Evolutionary conservation across 2,329 filamentous ascomycete species (phyloP).

Genomic region (Fusarium sp.): DNA sequence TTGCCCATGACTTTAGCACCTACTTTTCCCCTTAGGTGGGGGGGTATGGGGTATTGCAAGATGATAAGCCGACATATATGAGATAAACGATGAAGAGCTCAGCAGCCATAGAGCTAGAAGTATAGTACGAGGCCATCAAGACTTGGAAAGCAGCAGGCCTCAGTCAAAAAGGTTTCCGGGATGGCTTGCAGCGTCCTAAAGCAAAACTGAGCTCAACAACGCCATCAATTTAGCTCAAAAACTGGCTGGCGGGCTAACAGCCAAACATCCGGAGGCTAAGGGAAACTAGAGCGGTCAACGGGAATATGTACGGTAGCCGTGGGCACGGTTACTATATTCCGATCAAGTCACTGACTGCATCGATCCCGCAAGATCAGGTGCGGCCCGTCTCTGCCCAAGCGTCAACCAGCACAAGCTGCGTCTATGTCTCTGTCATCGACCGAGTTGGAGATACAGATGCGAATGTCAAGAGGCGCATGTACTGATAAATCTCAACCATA

Average conservation of each 20-base stretch:
- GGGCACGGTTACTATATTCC: constrained; percentile 33
- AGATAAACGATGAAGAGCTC: neutral
- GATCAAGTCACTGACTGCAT: constrained; percentile 39
- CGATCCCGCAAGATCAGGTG: constrained; percentile 38
- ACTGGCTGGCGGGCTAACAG: constrained; percentile 44
- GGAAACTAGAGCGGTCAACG: constrained; percentile 48
- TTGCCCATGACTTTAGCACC: neutral
- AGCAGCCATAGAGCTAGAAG: constrained; percentile 19
- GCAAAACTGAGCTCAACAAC: constrained; percentile 47
- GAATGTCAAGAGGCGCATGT: constrained; percentile 38
- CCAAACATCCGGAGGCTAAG: constrained; percentile 45
- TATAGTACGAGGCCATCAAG: constrained; percentile 38
- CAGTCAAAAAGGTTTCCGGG: constrained; percentile 34
- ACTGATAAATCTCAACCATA: constrained; percentile 30
- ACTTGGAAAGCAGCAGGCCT: constrained; percentile 38
- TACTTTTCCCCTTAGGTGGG: neutral
- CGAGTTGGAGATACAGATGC: constrained; percentile 27
- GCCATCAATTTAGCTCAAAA: constrained; percentile 45
- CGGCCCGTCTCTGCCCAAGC: constrained; percentile 39
- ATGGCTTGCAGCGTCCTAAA: constrained; percentile 40
- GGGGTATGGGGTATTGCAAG: neutral
- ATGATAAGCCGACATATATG: neutral
- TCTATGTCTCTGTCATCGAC: constrained; percentile 28
- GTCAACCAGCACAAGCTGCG: constrained; percentile 23
- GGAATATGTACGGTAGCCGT: constrained; percentile 36